Evolutionary conservation across 495 filamentous ascomycete species (phyloP), one percentile per base, ranked within the genome.

Genomic region (Thermochaetoides thermophila): DNA sequence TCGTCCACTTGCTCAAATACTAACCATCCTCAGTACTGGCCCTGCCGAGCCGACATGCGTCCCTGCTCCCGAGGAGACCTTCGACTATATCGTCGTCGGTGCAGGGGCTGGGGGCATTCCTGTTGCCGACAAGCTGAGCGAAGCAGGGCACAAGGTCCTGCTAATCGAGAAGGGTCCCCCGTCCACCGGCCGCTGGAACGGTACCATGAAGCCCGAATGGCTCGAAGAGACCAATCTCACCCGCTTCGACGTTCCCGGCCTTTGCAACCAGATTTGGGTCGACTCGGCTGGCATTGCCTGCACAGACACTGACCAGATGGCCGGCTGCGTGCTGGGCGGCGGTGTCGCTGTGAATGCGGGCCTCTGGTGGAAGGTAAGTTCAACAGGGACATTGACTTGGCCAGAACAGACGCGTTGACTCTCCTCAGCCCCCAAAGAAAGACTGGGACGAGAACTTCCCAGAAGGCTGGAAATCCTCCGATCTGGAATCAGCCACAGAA

Each of bases 371-470:
- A 65, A 59, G 49, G 61, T 63, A 29, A 44, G 49, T 30, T 9
- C 0, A 7, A 5, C 1, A 29, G 1, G 7, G 4, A 1, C 5
- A 1, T 5, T 3, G 9, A 6, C 24, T 26, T 35, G 5, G 11
- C 11, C 10, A 27, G 4, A 15, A 9, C 21, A 22, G 10, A 18
- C 12, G 1, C 15, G 12, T 8, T 18, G 27, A 24, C 21, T 4
- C 15, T 10, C 7, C 16, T 32, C n/a, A 55, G 49, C 55, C 62
- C 22, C 45, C 61, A 31, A 25, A 43, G 11, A 50, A 58, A 7
- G 81, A 84, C 48, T 86, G 79, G 64, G 71, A 85, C 44, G 65
- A 71, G 42, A 78, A 79, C 52, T 86, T 82, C 59, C 81, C 81
- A 6, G 33, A 55, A 16, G 79, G 76, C 17, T 86, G 81, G 81